phyloP scores from a whole-genome alignment of 495 filamentous ascomycete species.

The Paragyromitra xinjiangensis region DNA sequence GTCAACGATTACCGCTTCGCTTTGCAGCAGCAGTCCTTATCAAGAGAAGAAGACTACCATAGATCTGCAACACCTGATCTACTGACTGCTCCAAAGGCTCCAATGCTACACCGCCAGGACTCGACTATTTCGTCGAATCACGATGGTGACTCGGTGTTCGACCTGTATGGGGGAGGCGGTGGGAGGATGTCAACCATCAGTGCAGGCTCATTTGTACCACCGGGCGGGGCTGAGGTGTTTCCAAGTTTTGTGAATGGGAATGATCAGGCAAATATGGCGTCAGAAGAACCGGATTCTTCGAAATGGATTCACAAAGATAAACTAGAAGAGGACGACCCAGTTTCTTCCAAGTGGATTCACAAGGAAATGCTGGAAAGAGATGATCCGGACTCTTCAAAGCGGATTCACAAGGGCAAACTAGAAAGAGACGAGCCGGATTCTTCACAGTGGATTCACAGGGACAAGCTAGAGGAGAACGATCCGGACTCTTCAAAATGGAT shows the following conservation, averaged over 20 bases:
- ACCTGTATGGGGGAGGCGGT: conserved; percentile 50
- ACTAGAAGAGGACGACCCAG: conserved; percentile 67
- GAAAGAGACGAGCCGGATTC: conserved; percentile 61
- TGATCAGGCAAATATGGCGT: conserved; percentile 21
- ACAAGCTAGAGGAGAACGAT: conserved; percentile 58
- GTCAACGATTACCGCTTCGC: conserved; percentile 42
- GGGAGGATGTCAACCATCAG: conserved; percentile 51
- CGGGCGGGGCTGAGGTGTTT: conserved; percentile 40
- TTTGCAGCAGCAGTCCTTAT: conserved; percentile 36
- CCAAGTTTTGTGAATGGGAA: conserved; percentile 48
- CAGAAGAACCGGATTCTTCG: conserved; percentile 66
- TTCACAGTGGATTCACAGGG: conserved; percentile 94
- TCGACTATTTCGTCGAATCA: conserved; percentile 57
- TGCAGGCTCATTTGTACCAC: conserved; percentile 42
- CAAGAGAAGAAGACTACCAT: conserved; percentile 47
- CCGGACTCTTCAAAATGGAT: conserved; percentile 85
- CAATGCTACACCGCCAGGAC: conserved; percentile 52
- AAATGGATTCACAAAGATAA: conserved; percentile 98
- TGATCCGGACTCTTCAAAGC: conserved; percentile 71
- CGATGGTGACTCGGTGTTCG: conserved; percentile 57
- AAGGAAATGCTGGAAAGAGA: conserved; percentile 73
- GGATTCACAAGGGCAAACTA: conserved; percentile 83
- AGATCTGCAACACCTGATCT: conserved; percentile 53
- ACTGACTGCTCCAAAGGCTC: conserved; percentile 49
- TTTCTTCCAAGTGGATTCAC: conserved; percentile 89